Conservation (phyloP, 169 alveolate genomes). For the Pseudocohnilembus persalinus region DNA sequence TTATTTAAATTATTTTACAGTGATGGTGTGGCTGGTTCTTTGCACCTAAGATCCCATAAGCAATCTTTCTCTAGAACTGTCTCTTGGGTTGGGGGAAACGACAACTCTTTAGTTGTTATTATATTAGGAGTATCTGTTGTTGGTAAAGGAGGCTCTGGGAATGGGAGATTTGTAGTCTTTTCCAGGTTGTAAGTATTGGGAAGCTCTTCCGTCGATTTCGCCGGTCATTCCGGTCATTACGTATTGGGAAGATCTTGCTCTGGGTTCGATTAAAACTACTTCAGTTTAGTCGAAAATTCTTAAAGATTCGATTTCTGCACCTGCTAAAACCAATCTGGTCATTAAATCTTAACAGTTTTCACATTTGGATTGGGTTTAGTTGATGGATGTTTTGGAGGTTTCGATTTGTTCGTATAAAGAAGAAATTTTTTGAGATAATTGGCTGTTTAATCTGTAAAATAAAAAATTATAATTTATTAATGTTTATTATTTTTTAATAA, state of each 20-base stretch:
- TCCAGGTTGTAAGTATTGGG: neutral
- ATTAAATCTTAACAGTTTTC: no score
- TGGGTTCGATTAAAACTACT: neutral
- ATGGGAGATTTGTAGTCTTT: neutral
- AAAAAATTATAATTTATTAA: no score
- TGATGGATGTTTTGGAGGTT: no score
- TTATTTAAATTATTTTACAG: no score
- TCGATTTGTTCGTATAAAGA: no score
- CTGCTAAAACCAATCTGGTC: neutral
- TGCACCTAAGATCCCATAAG: no score
- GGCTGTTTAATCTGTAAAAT: neutral
- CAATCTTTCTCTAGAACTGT: no score
- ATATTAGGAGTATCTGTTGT: neutral
- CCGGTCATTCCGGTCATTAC: neutral
- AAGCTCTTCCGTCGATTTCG: neutral
- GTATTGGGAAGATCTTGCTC: neutral
- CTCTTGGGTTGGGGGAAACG: neutral
- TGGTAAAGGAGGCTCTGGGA: neutral
- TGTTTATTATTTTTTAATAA: neutral
- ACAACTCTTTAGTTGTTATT: neutral
- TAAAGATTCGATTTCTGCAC: neutral
- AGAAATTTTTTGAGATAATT: no score
- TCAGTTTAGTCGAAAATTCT: neutral
- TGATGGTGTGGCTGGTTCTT: no score
- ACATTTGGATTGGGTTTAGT: no score